A percentile compares a stretch with the other conserved stretches of the same genome.
These are phyloP conservation scores for Neurospora sp. DNA, from an alignment of 495 filamentous ascomycete genomes.

Conservation along the genomic window DNA sequence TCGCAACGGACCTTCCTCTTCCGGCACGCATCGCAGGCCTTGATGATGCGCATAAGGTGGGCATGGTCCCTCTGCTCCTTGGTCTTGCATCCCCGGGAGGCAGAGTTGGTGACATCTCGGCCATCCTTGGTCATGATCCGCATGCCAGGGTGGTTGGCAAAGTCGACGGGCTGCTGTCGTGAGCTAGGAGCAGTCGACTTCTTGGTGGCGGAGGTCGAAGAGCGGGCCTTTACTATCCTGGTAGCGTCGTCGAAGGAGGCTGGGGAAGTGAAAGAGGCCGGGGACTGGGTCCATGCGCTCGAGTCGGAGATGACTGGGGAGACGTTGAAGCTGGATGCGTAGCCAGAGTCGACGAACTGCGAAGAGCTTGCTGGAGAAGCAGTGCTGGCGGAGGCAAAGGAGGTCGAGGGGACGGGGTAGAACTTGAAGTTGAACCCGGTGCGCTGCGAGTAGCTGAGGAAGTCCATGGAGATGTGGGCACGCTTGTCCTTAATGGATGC, in stretches of 20 bases:
- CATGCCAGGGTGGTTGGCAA: slow-evolving; percentile 44
- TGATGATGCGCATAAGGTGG: slow-evolving; percentile 48
- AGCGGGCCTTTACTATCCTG: slow-evolving; percentile 4
- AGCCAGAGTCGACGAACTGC: slow-evolving; percentile 31
- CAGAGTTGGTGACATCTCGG: slow-evolving; percentile 44
- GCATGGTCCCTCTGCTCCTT: slow-evolving; percentile 53
- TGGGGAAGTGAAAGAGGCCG: slow-evolving; percentile 14
- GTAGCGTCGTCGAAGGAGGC: slow-evolving; percentile 8
- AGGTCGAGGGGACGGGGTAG: slow-evolving; percentile 33
- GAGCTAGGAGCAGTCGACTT: slow-evolving; percentile 15
- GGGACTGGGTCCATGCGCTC: slow-evolving; percentile 29
- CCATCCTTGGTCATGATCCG: slow-evolving; percentile 50
- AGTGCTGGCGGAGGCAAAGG: slow-evolving; percentile 22
- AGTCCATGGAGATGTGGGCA: slow-evolving; percentile 43
- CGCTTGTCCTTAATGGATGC: slow-evolving; percentile 43
- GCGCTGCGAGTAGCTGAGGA: slow-evolving; percentile 34
- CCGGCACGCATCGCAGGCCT: slow-evolving; percentile 46
- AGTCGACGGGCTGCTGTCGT: slow-evolving; percentile 23
- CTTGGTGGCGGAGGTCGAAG: slow-evolving; percentile 14
- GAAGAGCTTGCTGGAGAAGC: slow-evolving; percentile 29
- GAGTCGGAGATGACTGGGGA: slow-evolving; percentile 32
- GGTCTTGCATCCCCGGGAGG: slow-evolving; percentile 47
- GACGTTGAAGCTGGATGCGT: slow-evolving; percentile 31
- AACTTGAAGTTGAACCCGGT: slow-evolving; percentile 42
- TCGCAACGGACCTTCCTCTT: slow-evolving; percentile 47